Conservation (phyloP, 768 basidiomycete genomes). For the Lepiota venenata region DNA sequence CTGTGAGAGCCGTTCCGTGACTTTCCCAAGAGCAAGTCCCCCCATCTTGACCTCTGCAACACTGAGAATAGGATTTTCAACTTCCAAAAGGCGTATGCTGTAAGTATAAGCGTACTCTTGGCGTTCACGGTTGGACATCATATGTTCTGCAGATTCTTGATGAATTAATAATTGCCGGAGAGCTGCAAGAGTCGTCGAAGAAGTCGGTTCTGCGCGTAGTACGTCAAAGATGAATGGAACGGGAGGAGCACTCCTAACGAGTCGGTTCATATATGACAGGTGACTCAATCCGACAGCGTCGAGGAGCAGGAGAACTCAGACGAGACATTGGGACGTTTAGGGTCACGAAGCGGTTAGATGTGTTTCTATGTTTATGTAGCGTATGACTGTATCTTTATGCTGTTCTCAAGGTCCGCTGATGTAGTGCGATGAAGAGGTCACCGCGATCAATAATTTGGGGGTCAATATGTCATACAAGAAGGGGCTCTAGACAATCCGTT, state of each 20-base stretch:
- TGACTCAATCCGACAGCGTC: slow-evolving; percentile 79
- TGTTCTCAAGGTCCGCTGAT: slow-evolving; percentile 43
- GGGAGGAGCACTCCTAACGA: neutral
- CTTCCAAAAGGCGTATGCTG: slow-evolving; percentile 98
- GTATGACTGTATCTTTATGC: slow-evolving; percentile 18
- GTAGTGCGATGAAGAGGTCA: slow-evolving; percentile 21
- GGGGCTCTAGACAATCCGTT: neutral
- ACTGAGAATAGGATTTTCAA: slow-evolving; percentile 81
- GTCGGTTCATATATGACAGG: slow-evolving; percentile 37
- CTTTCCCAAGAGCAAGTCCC: slow-evolving; percentile 1
- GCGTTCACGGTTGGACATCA: slow-evolving; percentile 8
- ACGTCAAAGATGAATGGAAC: slow-evolving; percentile 16
- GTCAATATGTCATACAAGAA: neutral
- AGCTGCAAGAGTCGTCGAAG: slow-evolving; percentile 97
- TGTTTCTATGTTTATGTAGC: slow-evolving; percentile 15
- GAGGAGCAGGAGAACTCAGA: slow-evolving; percentile 86
- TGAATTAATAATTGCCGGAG: slow-evolving; percentile 95
- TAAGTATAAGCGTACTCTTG: slow-evolving; percentile 23
- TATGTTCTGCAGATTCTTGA: slow-evolving; percentile 65
- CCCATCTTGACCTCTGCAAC: slow-evolving; percentile 14
- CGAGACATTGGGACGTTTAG: slow-evolving; percentile 74
- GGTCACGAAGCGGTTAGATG: slow-evolving; percentile 66
- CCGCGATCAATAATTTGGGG: slow-evolving; percentile 1
- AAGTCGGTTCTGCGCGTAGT: slow-evolving; percentile 69
- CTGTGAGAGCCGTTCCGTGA: slow-evolving; percentile 52